Conservation (phyloP, 1,284 basidiomycete genomes). For the Sanghuangporus baumii region DNA sequence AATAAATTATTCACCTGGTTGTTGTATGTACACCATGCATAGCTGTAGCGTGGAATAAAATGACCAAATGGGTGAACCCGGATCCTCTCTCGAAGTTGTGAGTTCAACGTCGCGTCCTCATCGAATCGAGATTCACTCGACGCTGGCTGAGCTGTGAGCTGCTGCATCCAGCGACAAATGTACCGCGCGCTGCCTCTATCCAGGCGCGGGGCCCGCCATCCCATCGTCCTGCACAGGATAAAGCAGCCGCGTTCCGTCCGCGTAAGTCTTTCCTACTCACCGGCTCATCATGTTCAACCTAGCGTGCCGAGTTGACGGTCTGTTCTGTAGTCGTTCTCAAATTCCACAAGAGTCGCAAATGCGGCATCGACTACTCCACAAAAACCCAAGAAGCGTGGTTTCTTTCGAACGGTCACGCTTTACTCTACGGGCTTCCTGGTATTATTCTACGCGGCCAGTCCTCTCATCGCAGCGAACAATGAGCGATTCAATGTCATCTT, state of each 20-base stretch:
- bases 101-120: neutral
- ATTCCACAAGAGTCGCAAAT: constrained; percentile 49
- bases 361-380: constrained; percentile 32
- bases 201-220: constrained; percentile 40
- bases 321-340: constrained; percentile 1
- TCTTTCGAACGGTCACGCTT: constrained; percentile 50
- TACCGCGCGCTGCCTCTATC: constrained; percentile 53
- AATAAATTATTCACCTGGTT: neutral
- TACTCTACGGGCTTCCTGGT: constrained; percentile 59
- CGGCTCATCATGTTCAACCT: neutral
- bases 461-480: constrained; percentile 69
- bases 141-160: neutral
- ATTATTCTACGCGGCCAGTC: constrained; percentile 77
- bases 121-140: neutral
- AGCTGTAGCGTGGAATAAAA: neutral
- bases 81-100: neutral
- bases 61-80: neutral
- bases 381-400: constrained; percentile 46
- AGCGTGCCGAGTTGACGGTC: neutral
- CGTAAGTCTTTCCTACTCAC: constrained; percentile 1
- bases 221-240: constrained; percentile 40
- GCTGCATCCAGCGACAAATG: constrained; percentile 32
- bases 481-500: constrained; percentile 78
- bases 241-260: constrained; percentile 35
- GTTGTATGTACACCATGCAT: neutral